A percentile compares a stretch with the other conserved stretches of the same genome.
Evolutionary conservation across 148 eudicot species (phyloP).

Genomic region (Mesembryanthemum crystallinum): DNA sequence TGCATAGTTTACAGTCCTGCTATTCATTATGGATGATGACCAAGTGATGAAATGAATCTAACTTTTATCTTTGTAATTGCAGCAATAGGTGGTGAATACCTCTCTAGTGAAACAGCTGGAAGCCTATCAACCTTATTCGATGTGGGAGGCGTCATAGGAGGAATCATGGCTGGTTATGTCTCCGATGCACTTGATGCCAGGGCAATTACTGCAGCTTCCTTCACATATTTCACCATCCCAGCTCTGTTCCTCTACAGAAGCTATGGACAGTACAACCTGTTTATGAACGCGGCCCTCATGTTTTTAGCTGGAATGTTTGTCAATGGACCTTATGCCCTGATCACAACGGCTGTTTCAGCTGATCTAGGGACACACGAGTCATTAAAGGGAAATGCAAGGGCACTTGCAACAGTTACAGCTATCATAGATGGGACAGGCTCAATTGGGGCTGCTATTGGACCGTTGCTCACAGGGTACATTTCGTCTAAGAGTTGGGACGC

Average conservation of each 20-base stretch:
- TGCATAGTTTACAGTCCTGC: too few relatives aligned
- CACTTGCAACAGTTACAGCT: constrained; percentile 91
- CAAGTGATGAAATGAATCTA: neutral
- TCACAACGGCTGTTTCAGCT: constrained; percentile 92
- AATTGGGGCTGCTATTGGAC: constrained; percentile 92
- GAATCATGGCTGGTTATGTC: constrained; percentile 77
- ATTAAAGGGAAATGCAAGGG: constrained; percentile 65
- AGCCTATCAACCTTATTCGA: constrained; percentile 86
- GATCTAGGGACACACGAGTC: constrained; percentile 92
- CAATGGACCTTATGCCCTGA: constrained; percentile 91
- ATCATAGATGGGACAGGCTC: constrained; percentile 98
- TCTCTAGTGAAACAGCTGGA: constrained; percentile 75
- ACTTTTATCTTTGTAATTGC: constrained; percentile 25
- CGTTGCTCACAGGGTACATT: constrained; percentile 77
- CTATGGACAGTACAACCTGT: constrained; percentile 61
- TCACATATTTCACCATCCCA: constrained; percentile 80
- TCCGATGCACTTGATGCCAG: constrained; percentile 75
- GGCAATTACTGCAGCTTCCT: constrained; percentile 91
- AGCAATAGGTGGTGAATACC: constrained; percentile 81
- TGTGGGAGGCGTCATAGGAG: constrained; percentile 90
- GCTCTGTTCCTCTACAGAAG: constrained; percentile 73
- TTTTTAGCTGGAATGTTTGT: constrained; percentile 75
- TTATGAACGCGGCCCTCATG: constrained; percentile 59
- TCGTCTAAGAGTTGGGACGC: constrained; percentile 75
- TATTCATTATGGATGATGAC: too few relatives aligned